phyloP scores from a whole-genome alignment of 1,139 yeast genomes.

The Debaryomyces nepalensis region DNA sequence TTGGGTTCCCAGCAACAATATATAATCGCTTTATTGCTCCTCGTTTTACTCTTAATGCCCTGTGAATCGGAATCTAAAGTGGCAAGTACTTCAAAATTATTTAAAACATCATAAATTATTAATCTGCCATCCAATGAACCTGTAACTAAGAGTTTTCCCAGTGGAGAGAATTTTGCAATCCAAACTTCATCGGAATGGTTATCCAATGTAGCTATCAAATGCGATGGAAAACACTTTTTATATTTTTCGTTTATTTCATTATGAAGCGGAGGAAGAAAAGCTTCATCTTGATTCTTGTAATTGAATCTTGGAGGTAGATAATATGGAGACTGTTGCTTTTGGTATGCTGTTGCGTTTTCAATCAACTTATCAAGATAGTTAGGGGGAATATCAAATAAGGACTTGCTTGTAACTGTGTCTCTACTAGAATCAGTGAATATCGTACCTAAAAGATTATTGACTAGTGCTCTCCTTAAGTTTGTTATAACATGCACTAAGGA shows the following conservation, averaged over 20 bases:
- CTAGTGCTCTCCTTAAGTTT: conserved; percentile 10
- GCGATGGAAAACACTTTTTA: conserved; percentile 50
- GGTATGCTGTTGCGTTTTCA: conserved; percentile 34
- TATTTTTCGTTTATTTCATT: conserved; percentile 21
- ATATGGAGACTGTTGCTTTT: conserved; percentile 34
- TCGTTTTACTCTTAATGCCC: conserved; percentile 25
- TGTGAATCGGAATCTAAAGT: conserved; percentile 34
- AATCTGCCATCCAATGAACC: conserved; percentile 74
- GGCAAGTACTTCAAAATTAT: conserved; percentile 52
- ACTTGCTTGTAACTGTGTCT: conserved; percentile 4
- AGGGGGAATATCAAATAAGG: conserved; percentile 23
- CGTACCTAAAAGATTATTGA: conserved; percentile 10
- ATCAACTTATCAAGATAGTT: conserved; percentile 34
- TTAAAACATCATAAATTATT: conserved; percentile 66
- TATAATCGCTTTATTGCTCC: conserved; percentile 56
- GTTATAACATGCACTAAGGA: not conserved
- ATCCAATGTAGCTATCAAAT: conserved; percentile 40
- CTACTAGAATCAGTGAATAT: conserved; percentile 10
- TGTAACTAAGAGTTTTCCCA: conserved; percentile 75
- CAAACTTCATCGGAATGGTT: conserved; percentile 81
- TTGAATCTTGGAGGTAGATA: conserved; percentile 39
- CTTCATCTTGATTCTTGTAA: conserved; percentile 1
- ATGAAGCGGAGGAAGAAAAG: conserved; percentile 10
- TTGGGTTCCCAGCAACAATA: conserved; percentile 76
- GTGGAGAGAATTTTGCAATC: conserved; percentile 78